Conservation (phyloP, 257 asterid species). For the Solanum stenotomum region DNA sequence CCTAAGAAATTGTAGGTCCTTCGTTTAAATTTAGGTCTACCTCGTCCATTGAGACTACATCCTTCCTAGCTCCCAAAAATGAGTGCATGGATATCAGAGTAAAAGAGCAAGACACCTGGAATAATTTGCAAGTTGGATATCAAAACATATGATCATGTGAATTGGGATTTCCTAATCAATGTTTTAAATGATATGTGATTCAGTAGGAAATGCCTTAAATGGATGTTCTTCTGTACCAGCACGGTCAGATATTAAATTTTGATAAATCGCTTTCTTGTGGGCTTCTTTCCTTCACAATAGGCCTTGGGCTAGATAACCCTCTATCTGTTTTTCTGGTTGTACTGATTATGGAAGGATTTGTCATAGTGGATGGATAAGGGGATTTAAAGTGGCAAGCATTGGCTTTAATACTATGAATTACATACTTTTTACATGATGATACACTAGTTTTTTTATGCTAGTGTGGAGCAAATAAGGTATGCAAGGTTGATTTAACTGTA, state of each 20-base stretch:
- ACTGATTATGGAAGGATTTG: background rate
- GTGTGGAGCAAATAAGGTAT: background rate
- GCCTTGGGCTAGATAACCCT: background rate
- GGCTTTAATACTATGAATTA: background rate
- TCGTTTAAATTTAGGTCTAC: background rate
- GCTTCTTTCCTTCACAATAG: background rate
- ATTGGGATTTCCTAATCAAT: background rate
- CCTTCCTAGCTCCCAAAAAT: background rate
- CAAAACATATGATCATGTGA: background rate
- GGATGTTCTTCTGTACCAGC: background rate
- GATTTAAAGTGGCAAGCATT: background rate
- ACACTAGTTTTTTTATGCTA: background rate
- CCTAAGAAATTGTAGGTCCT: background rate
- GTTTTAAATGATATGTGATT: background rate
- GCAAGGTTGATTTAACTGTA: background rate
- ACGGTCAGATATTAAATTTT: background rate
- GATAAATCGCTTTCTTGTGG: background rate
- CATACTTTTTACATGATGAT: background rate
- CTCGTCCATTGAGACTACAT: background rate
- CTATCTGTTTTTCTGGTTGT: background rate
- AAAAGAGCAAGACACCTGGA: background rate
- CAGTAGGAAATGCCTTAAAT: background rate
- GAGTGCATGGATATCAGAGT: background rate
- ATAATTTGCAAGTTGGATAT: background rate
- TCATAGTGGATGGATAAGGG: background rate